Percentiles rank a stretch among this genome's conserved stretches.
Evolutionary conservation across 1,284 basidiomycete genomes (phyloP).

Genomic region (Agaricales sp.): DNA sequence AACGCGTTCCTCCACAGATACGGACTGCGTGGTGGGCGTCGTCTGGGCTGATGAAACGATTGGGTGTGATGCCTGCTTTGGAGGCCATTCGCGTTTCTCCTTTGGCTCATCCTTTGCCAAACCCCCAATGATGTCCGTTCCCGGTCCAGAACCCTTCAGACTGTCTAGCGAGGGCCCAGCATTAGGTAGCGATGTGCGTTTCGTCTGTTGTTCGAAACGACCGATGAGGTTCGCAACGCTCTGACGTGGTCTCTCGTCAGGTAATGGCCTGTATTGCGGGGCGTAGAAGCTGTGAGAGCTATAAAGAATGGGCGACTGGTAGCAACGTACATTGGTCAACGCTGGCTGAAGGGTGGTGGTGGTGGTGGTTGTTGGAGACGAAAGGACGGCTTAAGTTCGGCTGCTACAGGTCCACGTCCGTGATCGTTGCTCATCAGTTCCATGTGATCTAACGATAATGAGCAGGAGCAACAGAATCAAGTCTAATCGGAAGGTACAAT

Average conservation of each 20-base stretch:
- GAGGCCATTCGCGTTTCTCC: conserved; percentile 73
- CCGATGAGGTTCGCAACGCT: conserved; percentile 80
- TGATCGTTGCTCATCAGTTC: too few species aligned
- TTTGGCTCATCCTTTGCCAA: conserved; percentile 50
- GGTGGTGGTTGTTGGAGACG: conserved; percentile 1
- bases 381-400: conserved; percentile 4
- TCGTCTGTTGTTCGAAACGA: conserved; percentile 68
- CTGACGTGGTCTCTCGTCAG: conserved; percentile 72
- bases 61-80: conserved; percentile 25
- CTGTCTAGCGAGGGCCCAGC: conserved; percentile 13
- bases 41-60: conserved; percentile 3
- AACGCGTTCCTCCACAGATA: too few species aligned
- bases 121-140: conserved; percentile 53
- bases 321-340: neutral
- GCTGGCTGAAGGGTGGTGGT: conserved; percentile 10
- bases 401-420: too few species aligned
- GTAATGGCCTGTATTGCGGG: conserved; percentile 49
- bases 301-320: too few species aligned
- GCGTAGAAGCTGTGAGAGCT: too few species aligned
- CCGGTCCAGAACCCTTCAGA: conserved; percentile 26
- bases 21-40: too few species aligned
- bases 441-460: too few species aligned
- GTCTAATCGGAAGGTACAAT: neutral
- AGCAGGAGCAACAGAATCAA: neutral
- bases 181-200: conserved; percentile 33